Conservation (phyloP, 345 rosid genomes). For the Euphorbia pulcherrima region DNA sequence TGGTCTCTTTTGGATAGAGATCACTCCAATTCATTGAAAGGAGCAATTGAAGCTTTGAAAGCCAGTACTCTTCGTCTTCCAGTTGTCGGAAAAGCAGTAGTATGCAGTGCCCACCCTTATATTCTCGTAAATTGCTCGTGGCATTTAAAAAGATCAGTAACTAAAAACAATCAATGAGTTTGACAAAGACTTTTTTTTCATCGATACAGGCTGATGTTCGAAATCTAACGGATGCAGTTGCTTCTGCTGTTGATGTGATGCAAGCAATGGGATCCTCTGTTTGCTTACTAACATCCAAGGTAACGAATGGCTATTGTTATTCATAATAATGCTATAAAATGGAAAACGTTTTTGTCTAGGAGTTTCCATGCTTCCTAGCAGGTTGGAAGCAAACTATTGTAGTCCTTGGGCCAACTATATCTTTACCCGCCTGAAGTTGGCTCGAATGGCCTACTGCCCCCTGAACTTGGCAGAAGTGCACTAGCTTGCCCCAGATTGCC, state of each 20-base stretch:
- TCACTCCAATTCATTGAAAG: conserved; percentile 62
- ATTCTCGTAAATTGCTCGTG: not conserved
- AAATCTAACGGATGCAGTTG: conserved; percentile 75
- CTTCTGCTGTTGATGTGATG: conserved; percentile 81
- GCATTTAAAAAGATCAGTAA: conserved; percentile 2
- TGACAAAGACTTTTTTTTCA: conserved; percentile 11
- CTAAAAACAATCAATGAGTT: conserved; percentile 8
- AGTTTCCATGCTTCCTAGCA: no score
- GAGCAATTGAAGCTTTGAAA: conserved; percentile 82
- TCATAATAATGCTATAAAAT: not conserved
- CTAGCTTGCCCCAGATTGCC: no score
- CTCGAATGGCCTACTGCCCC: no score
- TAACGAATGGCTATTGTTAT: conserved; percentile 18
- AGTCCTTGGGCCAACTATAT: no score
- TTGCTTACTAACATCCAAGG: conserved; percentile 58
- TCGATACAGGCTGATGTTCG: conserved; percentile 59
- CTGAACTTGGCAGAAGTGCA: no score
- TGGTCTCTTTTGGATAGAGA: conserved; percentile 73
- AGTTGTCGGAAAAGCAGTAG: conserved; percentile 65
- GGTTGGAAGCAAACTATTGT: no score
- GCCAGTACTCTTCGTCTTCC: conserved; percentile 98
- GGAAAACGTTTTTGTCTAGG: no score
- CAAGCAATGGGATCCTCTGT: conserved; percentile 78
- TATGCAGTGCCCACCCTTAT: conserved; percentile 27
- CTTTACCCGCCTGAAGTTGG: no score